phyloP scores from a whole-genome alignment of 179 eudicot genomes.

The Actinidia chinensis region DNA sequence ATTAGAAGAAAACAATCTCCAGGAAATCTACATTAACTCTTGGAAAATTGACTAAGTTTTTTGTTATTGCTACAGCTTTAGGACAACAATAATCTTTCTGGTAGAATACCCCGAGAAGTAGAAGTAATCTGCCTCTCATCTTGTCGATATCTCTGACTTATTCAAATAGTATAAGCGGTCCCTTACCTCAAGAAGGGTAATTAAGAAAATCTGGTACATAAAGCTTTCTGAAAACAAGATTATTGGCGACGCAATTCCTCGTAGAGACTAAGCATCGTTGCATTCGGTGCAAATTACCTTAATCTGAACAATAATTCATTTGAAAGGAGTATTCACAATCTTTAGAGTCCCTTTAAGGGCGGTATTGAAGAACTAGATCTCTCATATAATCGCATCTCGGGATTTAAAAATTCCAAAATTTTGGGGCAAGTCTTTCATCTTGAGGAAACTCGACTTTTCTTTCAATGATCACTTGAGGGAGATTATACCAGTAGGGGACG shows the following conservation, averaged over 20 bases:
- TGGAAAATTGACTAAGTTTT: neutral
- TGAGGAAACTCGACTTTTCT: constrained; percentile 17
- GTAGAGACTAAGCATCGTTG: constrained; percentile 13
- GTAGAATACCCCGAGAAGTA: constrained; percentile 19
- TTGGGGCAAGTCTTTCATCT: neutral
- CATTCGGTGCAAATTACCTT: constrained; percentile 21
- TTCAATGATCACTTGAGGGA: constrained; percentile 26
- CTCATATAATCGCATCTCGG: constrained; percentile 23
- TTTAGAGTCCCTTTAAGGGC: too few relatives aligned
- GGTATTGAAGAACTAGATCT: too few relatives aligned
- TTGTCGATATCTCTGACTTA: constrained; percentile 13
- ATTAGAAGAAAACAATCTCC: neutral
- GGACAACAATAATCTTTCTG: neutral
- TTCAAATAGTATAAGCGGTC: constrained; percentile 21
- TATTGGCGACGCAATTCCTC: constrained; percentile 28
- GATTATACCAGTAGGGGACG: constrained; percentile 14
- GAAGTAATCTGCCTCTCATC: constrained; percentile 20
- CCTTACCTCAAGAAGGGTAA: constrained; percentile 16
- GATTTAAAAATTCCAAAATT: constrained; percentile 19
- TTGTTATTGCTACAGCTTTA: neutral
- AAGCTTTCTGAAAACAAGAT: constrained; percentile 25
- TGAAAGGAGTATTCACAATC: too few relatives aligned
- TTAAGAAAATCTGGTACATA: constrained; percentile 15
- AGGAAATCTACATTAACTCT: neutral
- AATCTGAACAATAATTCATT: too few relatives aligned